phyloP scores from a whole-genome alignment of 129 eudicot species.

The Flaveria brownii region DNA sequence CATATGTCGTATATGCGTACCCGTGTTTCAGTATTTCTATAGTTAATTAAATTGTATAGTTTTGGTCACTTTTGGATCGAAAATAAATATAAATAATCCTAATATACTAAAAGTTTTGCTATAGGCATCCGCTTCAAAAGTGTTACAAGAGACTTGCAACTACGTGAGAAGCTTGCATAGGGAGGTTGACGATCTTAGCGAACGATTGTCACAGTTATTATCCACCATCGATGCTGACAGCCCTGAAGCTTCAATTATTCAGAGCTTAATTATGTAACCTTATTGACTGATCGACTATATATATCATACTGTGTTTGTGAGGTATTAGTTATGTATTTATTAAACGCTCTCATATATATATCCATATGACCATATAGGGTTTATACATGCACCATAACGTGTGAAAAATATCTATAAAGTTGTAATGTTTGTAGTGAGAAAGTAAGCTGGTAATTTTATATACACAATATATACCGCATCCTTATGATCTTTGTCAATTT shows the following conservation, averaged over 20 bases:
- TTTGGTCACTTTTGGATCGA: too few species aligned
- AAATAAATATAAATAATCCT: background rate
- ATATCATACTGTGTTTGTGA: background rate
- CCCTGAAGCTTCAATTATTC: constrained; percentile 70
- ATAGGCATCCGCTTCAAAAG: constrained; percentile 79
- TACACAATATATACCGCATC: background rate
- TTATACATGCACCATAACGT: background rate
- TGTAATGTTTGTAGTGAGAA: constrained; percentile 6
- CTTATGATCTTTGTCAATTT: background rate
- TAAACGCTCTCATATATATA: background rate
- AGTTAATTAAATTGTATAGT: background rate
- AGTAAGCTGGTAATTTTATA: background rate
- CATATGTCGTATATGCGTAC: too few species aligned
- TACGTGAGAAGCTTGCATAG: constrained; percentile 68
- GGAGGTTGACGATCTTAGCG: constrained; percentile 81
- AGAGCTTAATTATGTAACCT: constrained; percentile 50
- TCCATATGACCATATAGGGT: background rate
- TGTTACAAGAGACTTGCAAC: constrained; percentile 74
- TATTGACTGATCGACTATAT: background rate
- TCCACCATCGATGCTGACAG: constrained; percentile 57
- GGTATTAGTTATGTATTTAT: constrained; percentile 1
- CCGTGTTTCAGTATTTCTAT: background rate
- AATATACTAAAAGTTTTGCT: background rate
- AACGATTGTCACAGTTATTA: constrained; percentile 66
- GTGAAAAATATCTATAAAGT: background rate